Percentiles rank a stretch among this genome's conserved stretches.
Conservation (phyloP, 2,329 filamentous ascomycete species). For the Anthostomella pinea region DNA sequence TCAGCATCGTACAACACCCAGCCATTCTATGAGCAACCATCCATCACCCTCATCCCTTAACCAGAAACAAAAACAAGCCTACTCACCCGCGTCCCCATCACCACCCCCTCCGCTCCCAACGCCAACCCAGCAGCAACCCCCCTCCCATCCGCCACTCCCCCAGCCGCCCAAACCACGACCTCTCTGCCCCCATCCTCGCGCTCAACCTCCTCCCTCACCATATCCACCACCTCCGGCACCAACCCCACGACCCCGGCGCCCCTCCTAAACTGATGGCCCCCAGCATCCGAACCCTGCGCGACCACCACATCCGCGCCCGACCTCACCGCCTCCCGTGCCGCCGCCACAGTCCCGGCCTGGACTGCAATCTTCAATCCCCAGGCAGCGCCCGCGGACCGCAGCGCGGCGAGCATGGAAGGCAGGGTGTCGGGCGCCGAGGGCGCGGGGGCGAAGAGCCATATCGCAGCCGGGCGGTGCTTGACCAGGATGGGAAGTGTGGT, state of each 20-base stretch:
- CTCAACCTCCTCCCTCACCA: too few species aligned
- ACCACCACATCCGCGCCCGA: constrained; percentile 46
- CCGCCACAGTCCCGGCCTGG: constrained; percentile 47
- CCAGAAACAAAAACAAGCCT: neutral
- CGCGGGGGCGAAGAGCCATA: constrained; percentile 66
- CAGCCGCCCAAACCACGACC: constrained; percentile 43
- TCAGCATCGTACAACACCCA: constrained; percentile 7
- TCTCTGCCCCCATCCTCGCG: constrained; percentile 19
- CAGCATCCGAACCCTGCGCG: constrained; percentile 51
- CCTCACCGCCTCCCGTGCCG: constrained; percentile 39
- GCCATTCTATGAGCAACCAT: neutral
- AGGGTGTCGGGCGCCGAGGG: constrained; percentile 26
- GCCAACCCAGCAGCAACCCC: constrained; percentile 45
- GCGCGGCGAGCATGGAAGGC: constrained; percentile 15
- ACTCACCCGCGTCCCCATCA: constrained; percentile 30
- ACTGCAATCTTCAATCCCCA: constrained; percentile 45
- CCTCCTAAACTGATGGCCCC: constrained; percentile 47
- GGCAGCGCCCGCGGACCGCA: constrained; percentile 5
- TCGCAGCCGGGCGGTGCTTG: constrained; percentile 53
- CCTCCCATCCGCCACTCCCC: constrained; percentile 47
- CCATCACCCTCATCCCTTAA: neutral
- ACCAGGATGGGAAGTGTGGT: constrained; percentile 50
- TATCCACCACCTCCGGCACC: constrained; percentile 47
- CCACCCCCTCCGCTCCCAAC: constrained; percentile 37
- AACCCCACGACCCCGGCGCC: constrained; percentile 46